These are phyloP conservation scores for Fusarium papillatum DNA, from an alignment of 2,329 filamentous ascomycete species.

Conservation along the genomic window DNA sequence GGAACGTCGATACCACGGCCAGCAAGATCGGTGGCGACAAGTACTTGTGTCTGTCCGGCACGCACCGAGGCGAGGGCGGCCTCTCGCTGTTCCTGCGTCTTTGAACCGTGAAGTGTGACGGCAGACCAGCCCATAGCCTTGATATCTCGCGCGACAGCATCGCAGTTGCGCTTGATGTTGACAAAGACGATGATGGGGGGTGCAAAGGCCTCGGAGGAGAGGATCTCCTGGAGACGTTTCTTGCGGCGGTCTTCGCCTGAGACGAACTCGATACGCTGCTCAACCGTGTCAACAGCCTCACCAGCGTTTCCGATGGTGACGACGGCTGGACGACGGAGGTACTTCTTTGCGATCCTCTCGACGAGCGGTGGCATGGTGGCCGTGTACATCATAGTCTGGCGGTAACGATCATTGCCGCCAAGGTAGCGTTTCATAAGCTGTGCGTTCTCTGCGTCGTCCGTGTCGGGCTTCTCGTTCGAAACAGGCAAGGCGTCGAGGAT, in stretches of 20 bases:
- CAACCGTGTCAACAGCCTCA: constrained; percentile 97
- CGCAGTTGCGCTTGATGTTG: constrained; percentile 99
- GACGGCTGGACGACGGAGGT: constrained; percentile 91
- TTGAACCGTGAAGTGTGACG: constrained; percentile 94
- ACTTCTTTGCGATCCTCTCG: constrained; percentile 97
- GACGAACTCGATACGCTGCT: constrained; percentile 95
- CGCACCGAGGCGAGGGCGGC: constrained; percentile 90
- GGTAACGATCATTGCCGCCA: constrained; percentile 82
- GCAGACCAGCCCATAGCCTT: constrained; percentile 92
- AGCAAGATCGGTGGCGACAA: constrained; percentile 96
- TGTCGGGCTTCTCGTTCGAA: constrained; percentile 94
- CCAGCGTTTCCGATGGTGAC: constrained; percentile 95
- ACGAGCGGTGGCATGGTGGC: constrained; percentile 96
- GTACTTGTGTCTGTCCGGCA: constrained; percentile 83
- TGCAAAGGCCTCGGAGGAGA: constrained; percentile 82
- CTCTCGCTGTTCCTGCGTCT: constrained; percentile 98
- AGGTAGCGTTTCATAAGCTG: constrained; percentile 87
- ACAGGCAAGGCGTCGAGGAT: constrained; percentile 96
- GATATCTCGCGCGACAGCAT: constrained; percentile 94
- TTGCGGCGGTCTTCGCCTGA: constrained; percentile 95
- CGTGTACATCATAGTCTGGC: constrained; percentile 99
- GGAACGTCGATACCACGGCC: constrained; percentile 98
- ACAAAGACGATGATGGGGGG: constrained; percentile 99
- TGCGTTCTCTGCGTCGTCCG: constrained; percentile 89
- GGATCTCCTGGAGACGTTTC: constrained; percentile 93